phyloP scores from a whole-genome alignment of 2,329 filamentous ascomycete species.

The Chrysoporthe cubensis region DNA sequence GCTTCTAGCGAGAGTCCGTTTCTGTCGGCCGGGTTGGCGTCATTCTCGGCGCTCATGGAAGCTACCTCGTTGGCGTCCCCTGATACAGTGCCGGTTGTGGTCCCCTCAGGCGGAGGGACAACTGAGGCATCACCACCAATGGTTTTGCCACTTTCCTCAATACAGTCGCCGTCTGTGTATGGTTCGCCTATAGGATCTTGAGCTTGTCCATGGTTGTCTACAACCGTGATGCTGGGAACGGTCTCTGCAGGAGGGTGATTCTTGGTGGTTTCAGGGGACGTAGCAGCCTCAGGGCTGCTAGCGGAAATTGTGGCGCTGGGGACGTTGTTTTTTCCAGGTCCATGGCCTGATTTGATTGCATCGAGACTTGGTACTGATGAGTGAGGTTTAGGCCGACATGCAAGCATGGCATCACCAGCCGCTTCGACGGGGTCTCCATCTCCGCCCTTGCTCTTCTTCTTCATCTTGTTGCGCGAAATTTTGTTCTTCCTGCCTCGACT shows the following conservation, averaged over 20 bases:
- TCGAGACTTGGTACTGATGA: not conserved
- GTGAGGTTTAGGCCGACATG: not conserved
- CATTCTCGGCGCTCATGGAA: not conserved
- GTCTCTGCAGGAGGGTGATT: not conserved
- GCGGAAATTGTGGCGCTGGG: not conserved
- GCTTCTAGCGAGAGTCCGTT: no score
- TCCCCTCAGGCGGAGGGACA: not conserved
- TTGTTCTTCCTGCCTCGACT: not conserved
- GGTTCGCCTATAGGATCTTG: not conserved
- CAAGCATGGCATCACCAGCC: not conserved
- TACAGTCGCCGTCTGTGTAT: not conserved
- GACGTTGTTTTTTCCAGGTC: not conserved
- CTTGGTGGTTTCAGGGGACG: not conserved
- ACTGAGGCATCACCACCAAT: not conserved
- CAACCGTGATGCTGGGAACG: not conserved
- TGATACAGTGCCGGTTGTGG: not conserved
- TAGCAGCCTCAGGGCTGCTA: not conserved
- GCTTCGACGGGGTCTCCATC: not conserved
- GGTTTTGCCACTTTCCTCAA: not conserved
- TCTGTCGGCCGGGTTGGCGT: not conserved
- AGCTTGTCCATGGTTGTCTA: not conserved
- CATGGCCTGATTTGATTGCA: not conserved
- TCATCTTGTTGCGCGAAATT: not conserved
- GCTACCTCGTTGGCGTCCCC: not conserved
- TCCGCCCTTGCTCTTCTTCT: not conserved